Base-by-base conservation (phyloP, 257 asterid species). In the Verbascum thapsus region DNA sequence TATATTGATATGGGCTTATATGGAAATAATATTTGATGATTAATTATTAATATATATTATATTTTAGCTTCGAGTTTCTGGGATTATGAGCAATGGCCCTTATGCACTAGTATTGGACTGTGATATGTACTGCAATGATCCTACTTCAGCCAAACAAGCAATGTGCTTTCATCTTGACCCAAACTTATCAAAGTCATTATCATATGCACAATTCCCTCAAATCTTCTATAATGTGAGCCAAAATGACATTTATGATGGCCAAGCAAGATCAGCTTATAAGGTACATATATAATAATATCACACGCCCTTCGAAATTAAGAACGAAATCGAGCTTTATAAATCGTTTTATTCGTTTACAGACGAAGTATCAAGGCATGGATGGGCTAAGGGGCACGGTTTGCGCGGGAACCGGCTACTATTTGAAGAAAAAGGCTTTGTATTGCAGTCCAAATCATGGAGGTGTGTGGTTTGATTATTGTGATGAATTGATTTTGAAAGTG, bases 361-460 rank as follows among this genome's bases (percentile, higher is more conserved):
- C 89, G 0, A 86, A 86, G 72, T 86, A 81, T 64, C 96, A 86
- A 86, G 96, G 96, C 18, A 88, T 88, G 96, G 96, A 88, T 66
- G 96, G 96, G 26, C 11, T 71, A 64, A 74, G 83, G 2, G 95
- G 95, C 51, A 68, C 88, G 0, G 78, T 78, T 17, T 88, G 96
- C 38, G 45, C 96, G 1, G 96, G 95, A 13, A 84, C 95, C 0
- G 92, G 96, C 7, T 88, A 88, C 72, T 88, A 76, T 67, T 26
- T 88, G 75, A 80, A 76, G 78, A 88, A 86, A 69, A 83, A 75
- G 71, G 72, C 96, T 9, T 74, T 88, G 45, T 88, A 71, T 60
- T 67, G 78, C 58, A 68, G 65, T 50, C 87, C 84, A 10, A 23
- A 67, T 72, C 79, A 78, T 41, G 76, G 82, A 68, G 88, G 95